A percentile compares a stretch with the other conserved stretches of the same genome.
Evolutionary conservation across 2,329 filamentous ascomycete genomes (phyloP).

Genomic region (Alternaria brassicicola): DNA sequence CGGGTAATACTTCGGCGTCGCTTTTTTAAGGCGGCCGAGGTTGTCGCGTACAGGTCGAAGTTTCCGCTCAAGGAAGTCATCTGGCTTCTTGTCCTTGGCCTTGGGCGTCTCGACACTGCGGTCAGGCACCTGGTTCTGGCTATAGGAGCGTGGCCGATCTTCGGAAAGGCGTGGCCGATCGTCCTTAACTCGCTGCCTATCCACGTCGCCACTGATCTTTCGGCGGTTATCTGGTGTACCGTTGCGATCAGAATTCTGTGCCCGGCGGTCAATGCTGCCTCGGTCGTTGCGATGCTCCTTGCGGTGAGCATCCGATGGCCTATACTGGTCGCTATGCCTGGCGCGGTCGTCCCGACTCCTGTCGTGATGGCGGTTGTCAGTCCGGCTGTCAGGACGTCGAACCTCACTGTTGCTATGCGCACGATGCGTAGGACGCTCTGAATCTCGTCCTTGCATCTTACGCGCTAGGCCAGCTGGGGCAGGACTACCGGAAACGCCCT

Average conservation of each 20-base stretch:
- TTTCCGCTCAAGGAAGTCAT: conserved; percentile 59
- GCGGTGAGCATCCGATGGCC: conserved; percentile 38
- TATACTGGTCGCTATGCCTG: conserved; percentile 47
- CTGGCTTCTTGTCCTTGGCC: conserved; percentile 38
- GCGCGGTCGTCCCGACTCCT: conserved; percentile 35
- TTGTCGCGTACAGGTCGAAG: conserved; percentile 66
- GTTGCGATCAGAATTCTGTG: conserved; percentile 42
- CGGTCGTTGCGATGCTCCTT: conserved; percentile 48
- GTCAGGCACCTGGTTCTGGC: conserved; percentile 57
- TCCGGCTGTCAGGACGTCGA: conserved; percentile 40
- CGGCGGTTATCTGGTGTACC: conserved; percentile 54
- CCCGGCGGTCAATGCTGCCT: conserved; percentile 47
- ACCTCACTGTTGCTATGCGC: conserved; percentile 46
- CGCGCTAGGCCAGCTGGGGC: conserved; percentile 57
- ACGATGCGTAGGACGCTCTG: conserved; percentile 47
- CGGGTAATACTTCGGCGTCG: conserved; percentile 67
- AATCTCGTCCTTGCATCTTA: conserved; percentile 43
- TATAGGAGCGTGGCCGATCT: conserved; percentile 35
- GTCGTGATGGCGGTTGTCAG: conserved; percentile 41
- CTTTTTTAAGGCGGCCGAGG: conserved; percentile 64
- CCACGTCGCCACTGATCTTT: conserved; percentile 53
- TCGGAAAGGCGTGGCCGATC: conserved; percentile 56
- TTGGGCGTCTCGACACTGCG: conserved; percentile 40
- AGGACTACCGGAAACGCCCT: conserved; percentile 72
- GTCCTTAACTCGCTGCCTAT: conserved; percentile 28